These are phyloP conservation scores for Erucastrum elatum DNA, from an alignment of 345 rosid species.

Conservation along the genomic window DNA sequence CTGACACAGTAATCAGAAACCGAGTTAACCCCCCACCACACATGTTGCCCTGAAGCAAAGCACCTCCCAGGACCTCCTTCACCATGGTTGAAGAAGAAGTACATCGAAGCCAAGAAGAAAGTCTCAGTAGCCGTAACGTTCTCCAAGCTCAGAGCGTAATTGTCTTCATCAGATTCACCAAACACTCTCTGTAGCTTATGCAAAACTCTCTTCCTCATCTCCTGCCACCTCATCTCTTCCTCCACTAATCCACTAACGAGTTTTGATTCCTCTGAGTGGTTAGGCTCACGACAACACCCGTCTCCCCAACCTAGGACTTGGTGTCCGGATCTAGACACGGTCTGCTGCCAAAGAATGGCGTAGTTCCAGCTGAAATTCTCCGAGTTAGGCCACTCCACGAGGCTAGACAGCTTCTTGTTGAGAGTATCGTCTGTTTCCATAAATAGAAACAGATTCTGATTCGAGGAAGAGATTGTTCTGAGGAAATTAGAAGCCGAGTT, in stretches of 20 bases:
- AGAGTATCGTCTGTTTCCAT: conserved; percentile 68
- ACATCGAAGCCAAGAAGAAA: conserved; percentile 48
- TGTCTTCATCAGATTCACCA: conserved; percentile 91
- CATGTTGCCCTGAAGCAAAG: neutral
- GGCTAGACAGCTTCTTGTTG: conserved; percentile 82
- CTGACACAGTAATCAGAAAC: conserved; percentile 75
- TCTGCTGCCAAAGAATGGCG: conserved; percentile 92
- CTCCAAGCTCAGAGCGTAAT: conserved; percentile 79
- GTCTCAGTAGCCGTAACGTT: conserved; percentile 90
- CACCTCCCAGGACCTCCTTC: neutral
- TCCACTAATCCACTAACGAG: conserved; percentile 32
- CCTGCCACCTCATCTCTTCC: conserved; percentile 57
- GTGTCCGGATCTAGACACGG: conserved; percentile 79
- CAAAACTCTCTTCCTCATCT: conserved; percentile 82
- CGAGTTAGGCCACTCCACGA: conserved; percentile 75
- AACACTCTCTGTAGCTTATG: conserved; percentile 79
- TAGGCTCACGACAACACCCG: conserved; percentile 91
- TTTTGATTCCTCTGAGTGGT: conserved; percentile 53
- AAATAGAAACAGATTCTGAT: conserved; percentile 60
- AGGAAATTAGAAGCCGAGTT: conserved; percentile 74
- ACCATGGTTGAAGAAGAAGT: neutral
- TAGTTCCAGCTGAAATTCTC: conserved; percentile 97
- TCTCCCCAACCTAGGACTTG: conserved; percentile 95
- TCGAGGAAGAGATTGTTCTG: conserved; percentile 59
- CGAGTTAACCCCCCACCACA: conserved; percentile 33